A percentile compares a stretch with the other conserved stretches of the same genome.
phyloP scores from a whole-genome alignment of 805 yeast genomes.

The Cyberlindnera nakhonratchasimensis region DNA sequence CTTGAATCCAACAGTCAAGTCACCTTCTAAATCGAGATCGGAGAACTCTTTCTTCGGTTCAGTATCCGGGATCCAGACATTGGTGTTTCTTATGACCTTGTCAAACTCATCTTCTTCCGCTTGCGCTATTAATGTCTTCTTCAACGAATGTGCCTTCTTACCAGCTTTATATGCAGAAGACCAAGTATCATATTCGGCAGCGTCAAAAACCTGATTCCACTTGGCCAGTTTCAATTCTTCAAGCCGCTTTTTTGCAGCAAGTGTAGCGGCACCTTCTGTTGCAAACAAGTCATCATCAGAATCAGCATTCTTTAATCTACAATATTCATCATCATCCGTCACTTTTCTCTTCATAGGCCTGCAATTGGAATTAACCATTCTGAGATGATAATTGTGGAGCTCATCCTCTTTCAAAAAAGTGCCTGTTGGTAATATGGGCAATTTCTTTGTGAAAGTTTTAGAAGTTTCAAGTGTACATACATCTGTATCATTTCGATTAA shows the following conservation, averaged over 20 bases:
- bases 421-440: too few relatives aligned
- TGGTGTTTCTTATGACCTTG: constrained; percentile 8
- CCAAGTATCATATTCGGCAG: constrained; percentile 7
- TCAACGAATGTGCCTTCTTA: not conserved
- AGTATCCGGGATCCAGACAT: constrained; percentile 15
- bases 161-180: constrained; percentile 5
- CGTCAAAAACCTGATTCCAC: not conserved
- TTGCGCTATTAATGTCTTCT: not conserved
- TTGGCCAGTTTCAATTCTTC: not conserved
- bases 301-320: not conserved
- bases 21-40: constrained; percentile 15
- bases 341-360: not conserved
- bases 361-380: not conserved
- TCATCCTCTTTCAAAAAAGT: too few relatives aligned
- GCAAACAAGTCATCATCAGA: constrained; percentile 12
- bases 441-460: too few relatives aligned
- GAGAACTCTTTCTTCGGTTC: not conserved
- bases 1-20: constrained; percentile 11
- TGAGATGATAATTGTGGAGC: not conserved
- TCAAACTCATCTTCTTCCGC: constrained; percentile 11
- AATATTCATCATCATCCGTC: not conserved
- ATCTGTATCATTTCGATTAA: too few relatives aligned
- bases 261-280: constrained; percentile 4
- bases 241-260: constrained; percentile 2
- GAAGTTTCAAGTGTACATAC: too few relatives aligned